Conservation (phyloP, 495 filamentous ascomycete genomes). For the Platismatia glauca region DNA sequence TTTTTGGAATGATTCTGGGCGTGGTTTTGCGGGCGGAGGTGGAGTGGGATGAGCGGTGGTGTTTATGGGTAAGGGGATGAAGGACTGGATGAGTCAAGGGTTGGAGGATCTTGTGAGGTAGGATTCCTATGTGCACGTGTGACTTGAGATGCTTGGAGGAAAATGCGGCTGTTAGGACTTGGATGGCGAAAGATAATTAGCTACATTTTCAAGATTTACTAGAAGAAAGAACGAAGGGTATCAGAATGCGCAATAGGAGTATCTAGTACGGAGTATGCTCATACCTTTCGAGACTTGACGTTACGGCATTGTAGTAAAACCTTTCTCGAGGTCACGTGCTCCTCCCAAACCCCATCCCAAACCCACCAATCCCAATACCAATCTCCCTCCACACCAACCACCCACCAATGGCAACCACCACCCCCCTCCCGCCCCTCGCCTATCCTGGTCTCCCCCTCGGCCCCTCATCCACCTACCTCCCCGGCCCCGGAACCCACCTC, state of each 20-base stretch:
- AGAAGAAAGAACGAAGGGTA: too few species aligned
- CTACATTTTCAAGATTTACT: too few species aligned
- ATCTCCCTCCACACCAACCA: too few species aligned
- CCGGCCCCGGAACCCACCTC: constrained; percentile 77
- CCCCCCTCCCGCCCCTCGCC: constrained; percentile 16
- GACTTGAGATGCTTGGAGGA: too few species aligned
- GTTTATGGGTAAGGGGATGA: background rate
- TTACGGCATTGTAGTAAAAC: too few species aligned
- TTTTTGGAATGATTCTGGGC: too few species aligned
- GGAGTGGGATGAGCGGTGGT: background rate
- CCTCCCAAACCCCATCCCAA: background rate
- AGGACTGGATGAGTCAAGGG: background rate
- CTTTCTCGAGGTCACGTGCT: constrained; percentile 1
- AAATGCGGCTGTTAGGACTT: too few species aligned
- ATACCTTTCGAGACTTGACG: too few species aligned
- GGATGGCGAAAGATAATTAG: too few species aligned
- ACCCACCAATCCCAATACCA: background rate
- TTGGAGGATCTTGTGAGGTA: background rate
- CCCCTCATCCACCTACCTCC: constrained; percentile 48
- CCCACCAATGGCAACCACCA: constrained; percentile 7
- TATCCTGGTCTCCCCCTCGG: constrained; percentile 73
- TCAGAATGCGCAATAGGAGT: too few species aligned
- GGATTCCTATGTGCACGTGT: too few species aligned
- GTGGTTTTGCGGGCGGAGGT: background rate
- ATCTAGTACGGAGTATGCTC: too few species aligned